Conservation (phyloP, 306 rosid species). For the Psophocarpus tetragonolobus region DNA sequence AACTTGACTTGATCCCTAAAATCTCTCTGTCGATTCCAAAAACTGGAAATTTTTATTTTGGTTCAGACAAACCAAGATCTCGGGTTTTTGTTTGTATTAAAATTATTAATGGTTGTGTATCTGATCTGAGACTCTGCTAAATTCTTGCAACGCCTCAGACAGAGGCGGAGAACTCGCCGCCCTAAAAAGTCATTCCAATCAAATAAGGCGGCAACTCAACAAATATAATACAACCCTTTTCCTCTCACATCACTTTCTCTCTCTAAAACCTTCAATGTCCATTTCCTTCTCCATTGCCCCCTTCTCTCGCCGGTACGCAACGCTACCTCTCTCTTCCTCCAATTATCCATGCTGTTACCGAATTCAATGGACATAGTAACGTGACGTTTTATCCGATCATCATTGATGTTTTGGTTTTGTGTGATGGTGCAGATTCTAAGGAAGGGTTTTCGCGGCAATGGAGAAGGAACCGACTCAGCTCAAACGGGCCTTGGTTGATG, state of each 20-base stretch:
- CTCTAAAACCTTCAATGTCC: slow-evolving; percentile 32
- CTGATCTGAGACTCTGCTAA: slow-evolving; percentile 5
- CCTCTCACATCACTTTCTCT: neutral
- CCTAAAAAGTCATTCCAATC: slow-evolving; percentile 17
- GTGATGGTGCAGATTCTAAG: slow-evolving; percentile 41
- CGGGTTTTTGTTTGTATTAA: neutral
- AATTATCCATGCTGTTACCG: neutral
- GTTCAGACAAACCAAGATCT: neutral
- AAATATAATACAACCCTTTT: neutral
- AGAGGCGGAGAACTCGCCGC: slow-evolving; percentile 21
- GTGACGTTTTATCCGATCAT: slow-evolving; percentile 6
- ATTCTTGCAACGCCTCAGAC: slow-evolving; percentile 26
- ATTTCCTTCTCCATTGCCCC: slow-evolving; percentile 29
- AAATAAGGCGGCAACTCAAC: slow-evolving; percentile 37
- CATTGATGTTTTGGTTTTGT: neutral
- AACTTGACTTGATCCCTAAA: neutral
- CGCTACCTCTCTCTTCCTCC: neutral
- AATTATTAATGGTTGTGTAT: neutral
- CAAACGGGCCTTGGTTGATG: slow-evolving; percentile 64
- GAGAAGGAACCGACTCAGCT: slow-evolving; percentile 75
- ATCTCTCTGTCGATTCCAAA: neutral
- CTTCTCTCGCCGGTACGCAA: slow-evolving; percentile 36
- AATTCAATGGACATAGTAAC: slow-evolving; percentile 10
- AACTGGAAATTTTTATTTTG: neutral
- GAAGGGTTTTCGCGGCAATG: slow-evolving; percentile 57